Evolutionary conservation across 441 rosid species (phyloP), one percentile per base, ranked within the genome.

Genomic region (Dalechampia spathulata): DNA sequence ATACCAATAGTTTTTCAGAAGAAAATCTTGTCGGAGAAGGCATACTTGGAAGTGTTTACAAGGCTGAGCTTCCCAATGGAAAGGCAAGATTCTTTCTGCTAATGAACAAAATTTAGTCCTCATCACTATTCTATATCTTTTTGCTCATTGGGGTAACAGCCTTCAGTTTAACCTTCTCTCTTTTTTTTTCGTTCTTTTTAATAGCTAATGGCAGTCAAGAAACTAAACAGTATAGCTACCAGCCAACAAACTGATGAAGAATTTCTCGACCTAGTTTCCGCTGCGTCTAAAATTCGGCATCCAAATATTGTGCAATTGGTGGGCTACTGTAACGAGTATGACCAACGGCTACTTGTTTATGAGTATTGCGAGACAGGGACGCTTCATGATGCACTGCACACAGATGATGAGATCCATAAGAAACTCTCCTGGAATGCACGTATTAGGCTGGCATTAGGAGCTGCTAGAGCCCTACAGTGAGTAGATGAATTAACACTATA

Each of bases 391-490:
- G 82, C 84, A 32, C 60, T 90, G 62, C 96, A 90, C 59, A 58
- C 70, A 15, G 85, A 87, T 58, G 77, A 78, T 26, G 80, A 72
- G 32, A 51, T 77, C 50, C 88, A 65, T 44, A 72, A 55, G 61
- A 82, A 78, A 49, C 78, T 90, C 61, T 73, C 90, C 20, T 90
- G 94, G 98, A 74, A 69, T 57, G 72, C 61, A 36, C 92, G 96
- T 44, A 78, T 82, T 40, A 71, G 70, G 16, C 51, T 83, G 55
- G 96, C 94, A 0, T 79, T 87, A 13, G 94, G 94, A 72, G 82
- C 91, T 64, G 87, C 98, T 49, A 80, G 76, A 62, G 92, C 96
- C 51, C 57, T 90, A 51, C 90, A 83, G 98, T 90, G 78, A 85
- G 96, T 81, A 58, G 58, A 62, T 1, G 25, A 52, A 46, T 10